Evolutionary conservation across 495 filamentous ascomycete species (phyloP), one percentile per base, ranked within the genome.

Genomic region (Hypoxylon crocopeplum): DNA sequence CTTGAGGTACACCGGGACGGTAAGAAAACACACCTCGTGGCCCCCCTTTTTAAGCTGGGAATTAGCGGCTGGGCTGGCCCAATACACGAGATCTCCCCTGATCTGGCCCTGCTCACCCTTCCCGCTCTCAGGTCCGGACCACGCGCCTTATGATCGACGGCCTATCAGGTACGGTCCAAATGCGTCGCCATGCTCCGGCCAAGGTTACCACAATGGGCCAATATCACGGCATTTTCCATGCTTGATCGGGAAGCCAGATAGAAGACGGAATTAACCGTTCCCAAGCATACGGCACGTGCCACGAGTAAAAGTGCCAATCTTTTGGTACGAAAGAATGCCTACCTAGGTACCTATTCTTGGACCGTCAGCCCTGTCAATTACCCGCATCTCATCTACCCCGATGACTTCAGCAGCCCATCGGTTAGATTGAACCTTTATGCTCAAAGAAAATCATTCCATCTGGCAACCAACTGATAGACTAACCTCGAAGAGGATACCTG

Each of bases 71-170:
- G 32, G 40, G 44, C 45, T 49, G 17, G 2, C 25, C 47, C 25
- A 27, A 37, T 49, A 40, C 36, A 45, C 48, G 48, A 52, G 30
- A 47, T 37, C 30, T 64, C 17, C 54, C 52, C 29, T 48, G 60
- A 57, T 58, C 60, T 64, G 47, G 59, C 29, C 55, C 25, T 38
- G 44, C 46, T 59, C 25, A 36, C 60, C 55, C 44, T 55, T 64
- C 55, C 61, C 61, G 55, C 39, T 48, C 30, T 59, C 61, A 58
- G 61, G 49, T 59, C 49, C 55, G 50, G 22, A 50, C 61, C 55
- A 59, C 39, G 40, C 45, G 17, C 38, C 46, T 55, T 32, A 56
- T 38, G 61, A 64, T 64, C 61, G 45, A 56, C 61, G 55, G 59
- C 34, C 32, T 36, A 50, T 46, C 13, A 55, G 54, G 34, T n/a